Evolutionary conservation across 805 yeast genomes (phyloP).

Genomic region (Kodamaea hsintzibuensis): DNA sequence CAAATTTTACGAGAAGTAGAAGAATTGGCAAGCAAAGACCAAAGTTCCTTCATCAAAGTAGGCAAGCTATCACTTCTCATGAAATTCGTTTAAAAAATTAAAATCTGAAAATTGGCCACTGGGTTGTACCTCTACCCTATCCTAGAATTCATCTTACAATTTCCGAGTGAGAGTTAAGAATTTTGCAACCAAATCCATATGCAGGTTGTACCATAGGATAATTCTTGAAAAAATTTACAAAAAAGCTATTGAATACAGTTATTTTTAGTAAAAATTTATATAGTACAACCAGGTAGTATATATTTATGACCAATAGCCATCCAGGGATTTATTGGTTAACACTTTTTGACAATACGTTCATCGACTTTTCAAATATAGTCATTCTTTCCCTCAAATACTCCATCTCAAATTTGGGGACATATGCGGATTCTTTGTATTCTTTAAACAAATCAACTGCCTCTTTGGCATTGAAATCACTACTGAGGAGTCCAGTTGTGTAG

Average conservation of each 20-base stretch:
- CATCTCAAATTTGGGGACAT: constrained; percentile 11
- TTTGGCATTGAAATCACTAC: constrained; percentile 29
- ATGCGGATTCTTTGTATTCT: constrained; percentile 10
- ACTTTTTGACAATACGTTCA: constrained; percentile 6
- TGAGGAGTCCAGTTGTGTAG: constrained; percentile 25
- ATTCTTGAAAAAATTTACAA: too few relatives aligned
- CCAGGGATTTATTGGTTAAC: not conserved
- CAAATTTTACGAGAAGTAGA: constrained; percentile 18
- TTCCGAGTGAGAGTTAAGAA: too few relatives aligned
- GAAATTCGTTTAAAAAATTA: not conserved
- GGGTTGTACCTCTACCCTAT: too few relatives aligned
- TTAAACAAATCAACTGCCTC: constrained; percentile 12
- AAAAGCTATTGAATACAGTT: too few relatives aligned
- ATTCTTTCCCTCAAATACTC: constrained; percentile 14
- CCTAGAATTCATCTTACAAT: too few relatives aligned
- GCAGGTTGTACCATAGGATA: too few relatives aligned
- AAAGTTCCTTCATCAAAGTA: too few relatives aligned
- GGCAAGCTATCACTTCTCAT: not conserved
- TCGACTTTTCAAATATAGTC: constrained; percentile 16
- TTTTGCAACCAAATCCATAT: too few relatives aligned
- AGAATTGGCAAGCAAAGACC: constrained; percentile 16
- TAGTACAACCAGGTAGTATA: not conserved
- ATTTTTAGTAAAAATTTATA: not conserved
- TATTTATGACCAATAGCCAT: not conserved
- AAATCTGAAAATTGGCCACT: too few relatives aligned